phyloP scores from a whole-genome alignment of 352 stramenopile species.

The Globisporangium orthogonon region DNA sequence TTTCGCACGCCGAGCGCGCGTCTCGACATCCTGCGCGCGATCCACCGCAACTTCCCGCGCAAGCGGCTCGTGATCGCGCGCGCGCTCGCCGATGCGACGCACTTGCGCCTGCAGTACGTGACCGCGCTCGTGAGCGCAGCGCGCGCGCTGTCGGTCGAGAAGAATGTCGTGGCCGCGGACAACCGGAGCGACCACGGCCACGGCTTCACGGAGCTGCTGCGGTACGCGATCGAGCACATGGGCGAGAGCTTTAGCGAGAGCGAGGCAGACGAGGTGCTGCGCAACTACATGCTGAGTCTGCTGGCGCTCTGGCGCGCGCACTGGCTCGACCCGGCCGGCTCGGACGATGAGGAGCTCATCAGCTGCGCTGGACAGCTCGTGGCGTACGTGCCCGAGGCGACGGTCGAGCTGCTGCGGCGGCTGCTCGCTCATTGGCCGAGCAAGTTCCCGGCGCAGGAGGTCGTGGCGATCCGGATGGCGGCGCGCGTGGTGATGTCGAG shows the following conservation, averaged over 20 bases:
- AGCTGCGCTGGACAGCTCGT: constrained; percentile 79
- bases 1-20: constrained; percentile 78
- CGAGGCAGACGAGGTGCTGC: constrained; percentile 44
- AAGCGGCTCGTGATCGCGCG: constrained; percentile 66
- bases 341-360: constrained; percentile 81
- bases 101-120: constrained; percentile 64
- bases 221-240: constrained; percentile 79
- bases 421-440: constrained; percentile 59
- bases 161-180: constrained; percentile 41
- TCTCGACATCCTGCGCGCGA: constrained; percentile 78
- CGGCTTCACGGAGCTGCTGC: constrained; percentile 74
- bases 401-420: constrained; percentile 38
- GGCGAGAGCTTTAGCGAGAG: constrained; percentile 37
- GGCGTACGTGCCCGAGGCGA: constrained; percentile 69
- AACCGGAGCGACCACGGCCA: constrained; percentile 73
- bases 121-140: constrained; percentile 34
- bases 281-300: constrained; percentile 66
- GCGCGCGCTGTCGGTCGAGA: constrained; percentile 53
- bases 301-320: constrained; percentile 66
- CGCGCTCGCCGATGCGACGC: constrained; percentile 65
- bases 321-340: constrained; percentile 67
- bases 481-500: constrained; percentile 84
- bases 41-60: constrained; percentile 71
- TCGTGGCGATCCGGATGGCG: constrained; percentile 73
- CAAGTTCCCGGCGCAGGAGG: constrained; percentile 60